phyloP scores from a whole-genome alignment of 148 eudicot species.

The Pouteria glomerata region DNA sequence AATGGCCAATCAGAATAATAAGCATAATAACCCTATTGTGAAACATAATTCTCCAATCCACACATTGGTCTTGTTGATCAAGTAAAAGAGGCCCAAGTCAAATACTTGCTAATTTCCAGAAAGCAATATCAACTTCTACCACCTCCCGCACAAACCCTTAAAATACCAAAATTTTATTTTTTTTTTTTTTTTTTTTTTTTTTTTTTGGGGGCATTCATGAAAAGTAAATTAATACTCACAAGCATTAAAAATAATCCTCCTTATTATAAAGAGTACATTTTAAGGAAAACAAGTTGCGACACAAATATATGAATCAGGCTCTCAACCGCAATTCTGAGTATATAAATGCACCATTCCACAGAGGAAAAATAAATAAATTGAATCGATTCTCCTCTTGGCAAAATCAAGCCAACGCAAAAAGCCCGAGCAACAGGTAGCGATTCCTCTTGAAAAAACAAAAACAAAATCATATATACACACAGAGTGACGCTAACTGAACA shows the following conservation, averaged over 20 bases:
- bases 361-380: slow-evolving; percentile 13
- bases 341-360: not conserved
- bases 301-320: not conserved
- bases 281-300: not conserved
- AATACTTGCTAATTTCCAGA: too few species aligned
- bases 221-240: not conserved
- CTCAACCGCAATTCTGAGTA: slow-evolving; percentile 5
- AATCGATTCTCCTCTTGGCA: slow-evolving; percentile 9
- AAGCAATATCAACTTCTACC: too few species aligned
- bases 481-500: slow-evolving; percentile 12
- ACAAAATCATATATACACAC: slow-evolving; percentile 11
- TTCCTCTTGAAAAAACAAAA: slow-evolving; percentile 12
- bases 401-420: slow-evolving; percentile 8
- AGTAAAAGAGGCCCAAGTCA: too few species aligned
- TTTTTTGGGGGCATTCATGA: too few species aligned
- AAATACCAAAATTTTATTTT: too few species aligned
- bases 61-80: too few species aligned
- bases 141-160: not conserved
- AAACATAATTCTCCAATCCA: too few species aligned
- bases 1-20: too few species aligned
- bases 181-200: not conserved
- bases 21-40: too few species aligned
- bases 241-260: not conserved
- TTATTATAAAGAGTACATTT: too few species aligned
- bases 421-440: slow-evolving; percentile 1